Percentiles rank a stretch among this genome's conserved stretches.
phyloP scores from a whole-genome alignment of 2,329 filamentous ascomycete genomes.

The Whalleya microplaca region DNA sequence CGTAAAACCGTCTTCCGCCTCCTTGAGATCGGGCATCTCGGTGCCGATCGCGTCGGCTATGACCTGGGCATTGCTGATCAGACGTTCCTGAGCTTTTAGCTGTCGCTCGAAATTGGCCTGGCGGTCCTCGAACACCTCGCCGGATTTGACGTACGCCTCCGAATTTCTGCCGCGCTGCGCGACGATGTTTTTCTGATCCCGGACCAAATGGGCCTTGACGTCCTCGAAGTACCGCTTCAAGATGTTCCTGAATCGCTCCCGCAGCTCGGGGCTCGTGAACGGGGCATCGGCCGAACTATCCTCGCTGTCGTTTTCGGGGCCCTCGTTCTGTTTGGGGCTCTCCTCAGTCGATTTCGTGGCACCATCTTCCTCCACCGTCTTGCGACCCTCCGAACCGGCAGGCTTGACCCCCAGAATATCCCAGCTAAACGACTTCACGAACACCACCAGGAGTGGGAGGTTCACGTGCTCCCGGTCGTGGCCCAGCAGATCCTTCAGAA shows the following conservation, averaged over 20 bases:
- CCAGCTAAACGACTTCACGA: conserved; percentile 96
- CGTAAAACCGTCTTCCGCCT: conserved; percentile 72
- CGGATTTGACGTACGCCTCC: conserved; percentile 97
- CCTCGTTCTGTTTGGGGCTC: conserved; percentile 53
- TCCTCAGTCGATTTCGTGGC: conserved; percentile 56
- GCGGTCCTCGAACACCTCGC: conserved; percentile 96
- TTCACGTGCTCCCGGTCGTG: conserved; percentile 93
- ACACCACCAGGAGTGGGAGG: conserved; percentile 87
- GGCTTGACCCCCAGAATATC: conserved; percentile 85
- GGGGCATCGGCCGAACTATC: conserved; percentile 65
- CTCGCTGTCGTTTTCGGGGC: conserved; percentile 49
- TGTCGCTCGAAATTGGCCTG: conserved; percentile 96
- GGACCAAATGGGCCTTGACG: conserved; percentile 82
- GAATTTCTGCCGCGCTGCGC: conserved; percentile 92
- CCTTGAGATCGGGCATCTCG: conserved; percentile 92
- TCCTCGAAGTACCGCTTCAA: conserved; percentile 89
- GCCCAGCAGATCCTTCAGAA: conserved; percentile 94
- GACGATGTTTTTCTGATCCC: conserved; percentile 89
- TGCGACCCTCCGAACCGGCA: conserved; percentile 75
- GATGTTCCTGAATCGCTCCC: conserved; percentile 84
- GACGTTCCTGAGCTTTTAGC: conserved; percentile 86
- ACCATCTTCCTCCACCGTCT: conserved; percentile 81
- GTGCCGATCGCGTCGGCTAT: conserved; percentile 84
- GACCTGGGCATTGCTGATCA: conserved; percentile 87
- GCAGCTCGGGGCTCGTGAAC: conserved; percentile 75